These are phyloP conservation scores for Protomyces inundatus DNA, from an alignment of 1,139 yeast species.

Conservation along the genomic window DNA sequence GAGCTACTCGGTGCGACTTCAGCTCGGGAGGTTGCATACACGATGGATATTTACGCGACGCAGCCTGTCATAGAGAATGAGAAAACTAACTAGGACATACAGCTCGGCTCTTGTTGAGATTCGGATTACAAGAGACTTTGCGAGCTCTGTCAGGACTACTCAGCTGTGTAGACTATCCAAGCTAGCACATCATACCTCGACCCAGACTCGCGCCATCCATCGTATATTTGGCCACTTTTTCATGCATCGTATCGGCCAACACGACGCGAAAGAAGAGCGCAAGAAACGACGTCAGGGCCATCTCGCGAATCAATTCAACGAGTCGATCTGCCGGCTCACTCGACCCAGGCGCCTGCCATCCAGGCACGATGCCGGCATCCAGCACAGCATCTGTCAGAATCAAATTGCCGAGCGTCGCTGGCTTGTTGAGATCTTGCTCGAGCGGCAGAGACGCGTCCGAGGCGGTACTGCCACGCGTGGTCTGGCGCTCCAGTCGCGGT, in stretches of 20 bases:
- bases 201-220: background rate
- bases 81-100: no score
- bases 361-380: background rate
- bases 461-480: background rate
- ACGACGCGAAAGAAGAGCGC: background rate
- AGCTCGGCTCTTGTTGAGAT: no score
- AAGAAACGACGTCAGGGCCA: background rate
- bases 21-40: background rate
- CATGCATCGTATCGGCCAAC: background rate
- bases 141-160: no score
- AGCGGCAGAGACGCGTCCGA: background rate
- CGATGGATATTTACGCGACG: background rate
- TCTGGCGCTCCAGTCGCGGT: background rate
- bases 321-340: background rate
- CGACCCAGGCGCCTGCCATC: background rate
- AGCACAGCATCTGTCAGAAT: background rate
- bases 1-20: background rate
- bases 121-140: no score
- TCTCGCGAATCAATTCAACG: background rate
- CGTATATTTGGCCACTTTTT: background rate
- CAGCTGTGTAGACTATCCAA: no score
- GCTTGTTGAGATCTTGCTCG: background rate
- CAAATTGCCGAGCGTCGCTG: background rate
- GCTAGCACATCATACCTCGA: background rate
- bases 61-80: background rate